These are phyloP conservation scores for Plasmodium billcollinsi DNA, from an alignment of 169 alveolate species.

Conservation along the genomic window DNA sequence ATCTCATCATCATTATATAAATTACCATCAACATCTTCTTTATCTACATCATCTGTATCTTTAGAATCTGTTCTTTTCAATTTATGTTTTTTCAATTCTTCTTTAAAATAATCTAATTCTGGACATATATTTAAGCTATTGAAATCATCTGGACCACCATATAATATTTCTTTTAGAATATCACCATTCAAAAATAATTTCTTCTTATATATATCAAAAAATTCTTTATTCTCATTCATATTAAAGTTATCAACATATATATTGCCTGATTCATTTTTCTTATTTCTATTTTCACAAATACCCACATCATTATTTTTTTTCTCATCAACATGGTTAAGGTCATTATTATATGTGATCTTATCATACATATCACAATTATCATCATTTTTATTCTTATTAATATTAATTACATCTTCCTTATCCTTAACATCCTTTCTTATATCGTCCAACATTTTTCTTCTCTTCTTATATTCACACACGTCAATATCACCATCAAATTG, in stretches of 20 bases:
- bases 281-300: background rate
- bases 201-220: constrained; percentile 14
- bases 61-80: constrained; percentile 48
- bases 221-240: background rate
- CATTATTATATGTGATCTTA: background rate
- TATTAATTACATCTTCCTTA: background rate
- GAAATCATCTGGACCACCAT: constrained; percentile 33
- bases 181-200: constrained; percentile 24
- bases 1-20: too few relatives aligned
- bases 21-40: constrained; percentile 7
- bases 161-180: constrained; percentile 33
- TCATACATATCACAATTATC: too few relatives aligned
- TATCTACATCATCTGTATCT: constrained; percentile 22
- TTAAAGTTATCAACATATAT: background rate
- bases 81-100: constrained; percentile 58
- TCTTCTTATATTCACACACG: constrained; percentile 62
- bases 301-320: constrained; percentile 1
- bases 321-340: too few relatives aligned
- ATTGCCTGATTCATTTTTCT: constrained; percentile 4
- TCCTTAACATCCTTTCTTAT: constrained; percentile 14
- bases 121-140: constrained; percentile 58
- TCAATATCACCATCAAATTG: constrained; percentile 77
- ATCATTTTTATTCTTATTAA: too few relatives aligned
- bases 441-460: constrained; percentile 22
- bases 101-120: constrained; percentile 68